Evolutionary conservation across 441 rosid species (phyloP).

Genomic region (Croton laevigatus): DNA sequence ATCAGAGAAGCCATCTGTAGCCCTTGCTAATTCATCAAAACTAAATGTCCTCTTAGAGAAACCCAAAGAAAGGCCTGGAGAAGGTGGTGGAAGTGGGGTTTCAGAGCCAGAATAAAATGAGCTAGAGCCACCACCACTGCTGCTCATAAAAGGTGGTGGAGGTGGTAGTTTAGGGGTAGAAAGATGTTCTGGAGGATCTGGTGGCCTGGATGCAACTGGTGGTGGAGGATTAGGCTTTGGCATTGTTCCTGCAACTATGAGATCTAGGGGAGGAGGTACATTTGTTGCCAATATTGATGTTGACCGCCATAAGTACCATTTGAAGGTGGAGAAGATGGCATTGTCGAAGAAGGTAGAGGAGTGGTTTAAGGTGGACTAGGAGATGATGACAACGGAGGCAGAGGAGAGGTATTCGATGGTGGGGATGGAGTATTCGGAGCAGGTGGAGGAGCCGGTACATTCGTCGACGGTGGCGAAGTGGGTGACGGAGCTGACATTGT

Average conservation of each 20-base stretch:
- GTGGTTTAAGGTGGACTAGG: constrained; percentile 27
- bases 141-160: constrained; percentile 62
- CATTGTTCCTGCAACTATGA: constrained; percentile 21
- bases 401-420: constrained; percentile 26
- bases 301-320: constrained; percentile 58
- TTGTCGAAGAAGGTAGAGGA: constrained; percentile 25
- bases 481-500: constrained; percentile 47
- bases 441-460: constrained; percentile 29
- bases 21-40: constrained; percentile 79
- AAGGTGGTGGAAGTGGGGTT: constrained; percentile 69
- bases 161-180: constrained; percentile 49
- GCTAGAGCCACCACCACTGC: constrained; percentile 83
- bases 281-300: constrained; percentile 66
- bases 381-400: constrained; percentile 28
- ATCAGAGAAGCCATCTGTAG: constrained; percentile 86
- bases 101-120: constrained; percentile 73
- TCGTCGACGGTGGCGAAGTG: constrained; percentile 43
- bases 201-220: constrained; percentile 43
- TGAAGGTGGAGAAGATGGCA: constrained; percentile 29
- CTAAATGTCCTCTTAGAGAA: constrained; percentile 84
- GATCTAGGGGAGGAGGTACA: constrained; percentile 52
- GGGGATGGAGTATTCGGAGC: constrained; percentile 29
- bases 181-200: constrained; percentile 35
- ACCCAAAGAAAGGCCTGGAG: constrained; percentile 70
- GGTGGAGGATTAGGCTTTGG: constrained; percentile 56